A percentile compares a stretch with the other conserved stretches of the same genome.
These are phyloP conservation scores for Stevia rebaudiana DNA, from an alignment of 140 eudicot genomes.

Conservation along the genomic window DNA sequence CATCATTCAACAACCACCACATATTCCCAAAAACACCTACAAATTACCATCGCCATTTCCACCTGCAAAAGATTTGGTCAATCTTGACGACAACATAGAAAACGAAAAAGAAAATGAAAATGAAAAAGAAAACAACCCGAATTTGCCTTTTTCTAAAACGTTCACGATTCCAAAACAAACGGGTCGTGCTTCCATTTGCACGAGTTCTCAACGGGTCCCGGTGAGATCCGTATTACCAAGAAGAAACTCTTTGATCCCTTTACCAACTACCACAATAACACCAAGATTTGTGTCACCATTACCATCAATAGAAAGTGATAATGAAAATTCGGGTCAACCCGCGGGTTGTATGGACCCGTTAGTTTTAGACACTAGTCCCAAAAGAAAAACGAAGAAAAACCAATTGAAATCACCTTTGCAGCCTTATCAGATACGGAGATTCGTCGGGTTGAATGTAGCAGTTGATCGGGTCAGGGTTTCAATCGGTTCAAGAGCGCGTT, in stretches of 20 bases:
- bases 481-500: conserved; percentile 66
- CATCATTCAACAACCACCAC: conserved; percentile 19
- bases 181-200: conserved; percentile 75
- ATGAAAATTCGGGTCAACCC: conserved; percentile 20
- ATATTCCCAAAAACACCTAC: conserved; percentile 42
- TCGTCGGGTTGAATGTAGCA: conserved; percentile 63
- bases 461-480: conserved; percentile 88
- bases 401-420: conserved; percentile 41
- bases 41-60: conserved; percentile 41
- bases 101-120: no score
- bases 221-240: conserved; percentile 42
- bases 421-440: conserved; percentile 32
- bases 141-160: conserved; percentile 35
- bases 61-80: conserved; percentile 29
- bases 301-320: conserved; percentile 37
- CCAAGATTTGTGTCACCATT: conserved; percentile 45
- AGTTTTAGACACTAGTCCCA: conserved; percentile 43
- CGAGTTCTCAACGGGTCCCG: conserved; percentile 39
- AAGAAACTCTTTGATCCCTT: conserved; percentile 66
- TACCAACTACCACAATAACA: conserved; percentile 36
- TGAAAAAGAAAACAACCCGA: conserved; percentile 83
- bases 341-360: conserved; percentile 26
- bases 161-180: conserved; percentile 44
- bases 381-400: no score
- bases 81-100: conserved; percentile 38